These are phyloP conservation scores for Cladorrhinum sp. DNA, from an alignment of 2,329 filamentous ascomycete species.

Conservation along the genomic window DNA sequence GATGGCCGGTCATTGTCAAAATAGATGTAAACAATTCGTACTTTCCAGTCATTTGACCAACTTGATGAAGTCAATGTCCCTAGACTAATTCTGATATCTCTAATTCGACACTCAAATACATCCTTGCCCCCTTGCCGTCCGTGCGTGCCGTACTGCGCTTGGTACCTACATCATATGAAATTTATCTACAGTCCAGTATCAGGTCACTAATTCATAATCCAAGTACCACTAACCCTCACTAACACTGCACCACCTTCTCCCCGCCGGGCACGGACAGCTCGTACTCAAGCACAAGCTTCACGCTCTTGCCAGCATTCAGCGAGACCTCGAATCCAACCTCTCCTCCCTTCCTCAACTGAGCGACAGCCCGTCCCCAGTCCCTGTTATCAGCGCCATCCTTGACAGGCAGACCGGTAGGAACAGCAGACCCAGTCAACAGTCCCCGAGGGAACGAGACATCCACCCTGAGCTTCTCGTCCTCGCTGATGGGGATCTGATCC, in stretches of 20 bases:
- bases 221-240: not conserved
- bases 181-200: too few relatives aligned
- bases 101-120: not conserved
- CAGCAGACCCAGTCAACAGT: slow-evolving; percentile 37
- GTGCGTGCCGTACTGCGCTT: too few relatives aligned
- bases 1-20: not conserved
- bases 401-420: slow-evolving; percentile 21
- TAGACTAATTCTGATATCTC: not conserved
- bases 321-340: slow-evolving; percentile 58
- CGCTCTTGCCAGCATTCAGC: slow-evolving; percentile 55
- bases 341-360: slow-evolving; percentile 53
- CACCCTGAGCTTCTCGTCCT: slow-evolving; percentile 56
- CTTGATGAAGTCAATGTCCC: not conserved
- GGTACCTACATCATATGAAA: too few relatives aligned
- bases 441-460: slow-evolving; percentile 49
- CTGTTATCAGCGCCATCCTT: slow-evolving; percentile 33
- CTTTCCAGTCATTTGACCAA: not conserved
- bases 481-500: slow-evolving; percentile 61
- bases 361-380: slow-evolving; percentile 54
- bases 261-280: slow-evolving; percentile 54
- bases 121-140: too few relatives aligned
- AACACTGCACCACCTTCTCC: slow-evolving; percentile 36
- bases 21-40: not conserved
- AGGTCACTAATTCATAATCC: too few relatives aligned
- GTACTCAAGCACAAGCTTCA: slow-evolving; percentile 60